Evolutionary conservation across 2,329 filamentous ascomycete genomes (phyloP), one percentile per base, ranked within the genome.

Genomic region (Fusarium illudens): DNA sequence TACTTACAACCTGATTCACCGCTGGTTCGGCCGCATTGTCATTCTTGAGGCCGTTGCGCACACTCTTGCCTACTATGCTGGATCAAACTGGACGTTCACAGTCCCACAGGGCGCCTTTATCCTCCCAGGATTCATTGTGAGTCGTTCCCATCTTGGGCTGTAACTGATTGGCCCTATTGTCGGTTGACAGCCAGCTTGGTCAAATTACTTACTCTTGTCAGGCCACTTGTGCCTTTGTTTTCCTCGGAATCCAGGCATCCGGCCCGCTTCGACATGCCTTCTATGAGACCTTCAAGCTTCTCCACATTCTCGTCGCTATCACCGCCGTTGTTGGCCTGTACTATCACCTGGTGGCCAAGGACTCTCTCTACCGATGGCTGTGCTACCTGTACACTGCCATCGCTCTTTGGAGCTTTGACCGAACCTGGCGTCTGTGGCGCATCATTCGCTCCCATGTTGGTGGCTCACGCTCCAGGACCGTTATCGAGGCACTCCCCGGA

Each of bases 1-100:
- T 77, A 93, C 90, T 1, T 94, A 92, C 84, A 95, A 94, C 80
- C 80, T 95, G 64, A 83, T 94, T 60, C 92, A 95, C 79, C 87
- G 92, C 65, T 94, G 92, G 92, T 86, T 93, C 66, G 92, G 92
- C 71, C 88, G 92, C 36, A 92, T 94, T 62, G 90, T 92, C 25
- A 84, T 91, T 17, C 79, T 92, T 13, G 90, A 95, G 76, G 84
- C 89, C 10, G 70, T 94, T 37, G 82, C 86, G 29, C 92, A 94
- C 78, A 88, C 87, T 2, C 74, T 88, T 36, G 85, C 89, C 53
- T 92, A 84, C 78, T 84, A 87, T 65, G 78, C 81, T 19, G 78
- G 80, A 63, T 75, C 77, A 62, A 84, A 83, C 54, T 92, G 88
- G 87, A 75, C 71, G 3, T 70, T 73, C 22, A 68, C 27, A 67